Evolutionary conservation across 805 yeast genomes (phyloP), one percentile per base, ranked within the genome.

Genomic region (Candida boidinii): DNA sequence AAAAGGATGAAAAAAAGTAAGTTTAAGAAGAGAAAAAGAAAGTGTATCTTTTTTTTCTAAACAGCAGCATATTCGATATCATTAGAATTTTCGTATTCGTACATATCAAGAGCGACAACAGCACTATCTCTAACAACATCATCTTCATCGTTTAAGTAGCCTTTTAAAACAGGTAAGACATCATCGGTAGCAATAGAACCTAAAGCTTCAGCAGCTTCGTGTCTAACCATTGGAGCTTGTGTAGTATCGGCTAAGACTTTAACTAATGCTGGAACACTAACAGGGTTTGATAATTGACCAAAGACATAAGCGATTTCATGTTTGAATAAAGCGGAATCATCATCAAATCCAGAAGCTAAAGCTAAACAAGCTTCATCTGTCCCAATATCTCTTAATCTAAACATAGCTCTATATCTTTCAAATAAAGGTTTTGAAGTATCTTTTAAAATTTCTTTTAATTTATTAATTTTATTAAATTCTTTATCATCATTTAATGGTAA

Each of bases 161-260:
- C 64, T 55, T 82, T 72, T 51, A 94, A 73, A 23, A 92, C 80
- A 12, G 96, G 96, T 43, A 90, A 68, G 24, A 90, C 95, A 38
- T 90, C 96, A 49, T 85, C 95, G 8, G 96, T 85, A 18, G 96
- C 97, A 54, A 92, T 92, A 19, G 95, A 75, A 18, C 98, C 98
- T 48, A 94, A 70, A 17, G 98, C 98, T 64, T 92, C 99, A 17
- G 97, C 98, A 37, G 97, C 98, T 64, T 92, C 99, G 56, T 92
- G 99, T 64, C 99, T 81, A 22, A 94, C 98, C 99, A 92, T 92
- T 42, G 94, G 95, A 33, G 94, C 97, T 64, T 92, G 96, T 12
- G 60, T 52, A 38, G 68, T 73, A 56, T 84, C 75, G 46, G 76
- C 76, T 47, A 94, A 70, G 3, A 92, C 86, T 60, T 84, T 78